phyloP scores from a whole-genome alignment of 2,329 filamentous ascomycete genomes.

The Penicillium sp. region DNA sequence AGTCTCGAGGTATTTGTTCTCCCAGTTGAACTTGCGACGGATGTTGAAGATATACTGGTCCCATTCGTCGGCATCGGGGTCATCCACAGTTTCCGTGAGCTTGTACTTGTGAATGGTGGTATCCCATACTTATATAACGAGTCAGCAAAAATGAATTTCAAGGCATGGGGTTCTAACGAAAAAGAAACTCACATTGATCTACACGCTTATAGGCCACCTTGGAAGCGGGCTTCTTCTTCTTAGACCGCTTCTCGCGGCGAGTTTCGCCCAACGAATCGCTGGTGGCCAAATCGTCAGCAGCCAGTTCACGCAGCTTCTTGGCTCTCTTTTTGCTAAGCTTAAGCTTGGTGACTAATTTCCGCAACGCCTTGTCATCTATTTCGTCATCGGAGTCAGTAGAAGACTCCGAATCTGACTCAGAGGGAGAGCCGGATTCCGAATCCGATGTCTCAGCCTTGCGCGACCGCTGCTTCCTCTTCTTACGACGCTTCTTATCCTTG shows the following conservation, averaged over 20 bases:
- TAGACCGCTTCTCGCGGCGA: slow-evolving; percentile 26
- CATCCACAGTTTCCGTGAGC: slow-evolving; percentile 63
- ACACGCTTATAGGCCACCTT: slow-evolving; percentile 68
- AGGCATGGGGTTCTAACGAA: background rate
- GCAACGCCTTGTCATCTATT: slow-evolving; percentile 33
- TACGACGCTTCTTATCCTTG: slow-evolving; percentile 25
- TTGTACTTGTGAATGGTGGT: slow-evolving; percentile 63
- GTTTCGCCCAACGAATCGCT: slow-evolving; percentile 21
- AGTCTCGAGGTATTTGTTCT: slow-evolving; percentile 73
- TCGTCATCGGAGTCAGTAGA: slow-evolving; percentile 30
- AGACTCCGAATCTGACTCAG: slow-evolving; percentile 26
- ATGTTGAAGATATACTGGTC: slow-evolving; percentile 82
- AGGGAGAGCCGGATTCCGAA: slow-evolving; percentile 12
- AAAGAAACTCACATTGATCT: slow-evolving; percentile 51
- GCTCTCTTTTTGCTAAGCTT: slow-evolving; percentile 34
- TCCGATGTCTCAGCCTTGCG: slow-evolving; percentile 26
- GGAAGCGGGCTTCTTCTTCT: slow-evolving; percentile 49
- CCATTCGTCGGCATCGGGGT: slow-evolving; percentile 64
- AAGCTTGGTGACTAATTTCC: slow-evolving; percentile 30
- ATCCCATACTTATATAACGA: slow-evolving; percentile 44
- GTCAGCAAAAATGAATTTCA: background rate
- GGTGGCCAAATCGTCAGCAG: slow-evolving; percentile 31
- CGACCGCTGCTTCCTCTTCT: slow-evolving; percentile 40
- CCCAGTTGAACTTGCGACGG: slow-evolving; percentile 76
- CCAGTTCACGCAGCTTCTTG: slow-evolving; percentile 28